These are phyloP conservation scores for Phytopythium aichiense DNA, from an alignment of 352 stramenopile genomes.

Conservation along the genomic window DNA sequence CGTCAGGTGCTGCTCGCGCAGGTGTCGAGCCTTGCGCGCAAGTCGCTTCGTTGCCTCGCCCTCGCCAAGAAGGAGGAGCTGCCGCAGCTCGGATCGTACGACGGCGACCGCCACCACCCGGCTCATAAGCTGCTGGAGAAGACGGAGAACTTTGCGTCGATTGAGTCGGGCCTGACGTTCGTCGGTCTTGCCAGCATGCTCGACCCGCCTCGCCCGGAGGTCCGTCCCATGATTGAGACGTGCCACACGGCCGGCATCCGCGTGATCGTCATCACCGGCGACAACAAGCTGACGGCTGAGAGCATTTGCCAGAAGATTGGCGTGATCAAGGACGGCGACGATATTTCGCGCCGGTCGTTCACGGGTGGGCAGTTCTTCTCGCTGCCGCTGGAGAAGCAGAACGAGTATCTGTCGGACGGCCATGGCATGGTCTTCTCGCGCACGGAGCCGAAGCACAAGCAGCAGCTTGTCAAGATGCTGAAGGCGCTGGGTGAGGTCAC, in stretches of 20 bases:
- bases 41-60: conserved; percentile 95
- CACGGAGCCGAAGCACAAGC: conserved; percentile 98
- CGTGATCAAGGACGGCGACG: conserved; percentile 88
- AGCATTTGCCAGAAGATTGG: conserved; percentile 97
- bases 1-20: conserved; percentile 87
- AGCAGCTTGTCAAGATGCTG: conserved; percentile 94
- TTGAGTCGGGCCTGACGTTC: conserved; percentile 97
- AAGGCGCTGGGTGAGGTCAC: conserved; percentile 92
- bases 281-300: conserved; percentile 97
- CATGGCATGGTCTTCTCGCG: conserved; percentile 96
- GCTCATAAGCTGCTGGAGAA: conserved; percentile 78
- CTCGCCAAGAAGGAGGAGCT: conserved; percentile 96
- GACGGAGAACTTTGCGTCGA: conserved; percentile 88
- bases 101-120: conserved; percentile 81
- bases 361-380: conserved; percentile 96
- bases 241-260: conserved; percentile 96
- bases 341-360: conserved; percentile 90
- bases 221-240: conserved; percentile 93
- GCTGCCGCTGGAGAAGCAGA: conserved; percentile 89
- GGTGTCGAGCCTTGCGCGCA: conserved; percentile 88
- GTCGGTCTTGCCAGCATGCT: conserved; percentile 98
- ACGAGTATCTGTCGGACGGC: conserved; percentile 83
- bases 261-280: conserved; percentile 99
- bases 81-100: conserved; percentile 69
- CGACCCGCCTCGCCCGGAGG: conserved; percentile 96